phyloP scores from a whole-genome alignment of 2,329 filamentous ascomycete genomes.

The Exophiala mesophila region DNA sequence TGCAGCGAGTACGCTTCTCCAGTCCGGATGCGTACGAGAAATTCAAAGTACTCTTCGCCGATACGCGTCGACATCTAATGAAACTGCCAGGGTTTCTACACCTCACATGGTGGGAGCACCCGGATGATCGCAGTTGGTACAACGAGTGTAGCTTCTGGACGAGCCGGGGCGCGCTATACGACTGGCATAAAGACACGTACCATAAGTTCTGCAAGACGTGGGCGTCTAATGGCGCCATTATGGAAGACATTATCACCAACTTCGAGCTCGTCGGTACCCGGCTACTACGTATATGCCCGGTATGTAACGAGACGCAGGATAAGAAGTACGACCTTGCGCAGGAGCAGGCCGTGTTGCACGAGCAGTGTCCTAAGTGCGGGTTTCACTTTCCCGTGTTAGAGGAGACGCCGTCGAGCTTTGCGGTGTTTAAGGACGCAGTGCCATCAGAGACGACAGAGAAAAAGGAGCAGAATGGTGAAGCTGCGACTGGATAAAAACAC shows the following conservation, averaged over 20 bases:
- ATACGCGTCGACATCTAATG: slow-evolving; percentile 17
- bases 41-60: slow-evolving; percentile 19
- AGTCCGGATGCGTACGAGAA: slow-evolving; percentile 18
- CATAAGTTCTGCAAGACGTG: slow-evolving; percentile 20
- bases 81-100: slow-evolving; percentile 15
- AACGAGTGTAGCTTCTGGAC: slow-evolving; percentile 21
- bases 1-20: slow-evolving; percentile 20
- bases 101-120: slow-evolving; percentile 20
- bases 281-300: slow-evolving; percentile 14
- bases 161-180: slow-evolving; percentile 16
- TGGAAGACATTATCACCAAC: slow-evolving; percentile 20
- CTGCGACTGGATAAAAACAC: too few relatives aligned
- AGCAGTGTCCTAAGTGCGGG: slow-evolving; percentile 14
- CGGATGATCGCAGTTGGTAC: slow-evolving; percentile 18
- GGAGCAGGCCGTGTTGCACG: slow-evolving; percentile 16
- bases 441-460: neutral
- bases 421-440: slow-evolving; percentile 17
- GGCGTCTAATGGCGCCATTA: slow-evolving; percentile 18
- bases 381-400: slow-evolving; percentile 16
- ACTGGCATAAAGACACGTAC: slow-evolving; percentile 19
- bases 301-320: slow-evolving; percentile 13
- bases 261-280: slow-evolving; percentile 19
- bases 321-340: slow-evolving; percentile 19
- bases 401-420: slow-evolving; percentile 17
- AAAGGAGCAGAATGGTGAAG: neutral